phyloP scores from a whole-genome alignment of 2,329 filamentous ascomycete genomes.

The Cladosporium sp. region DNA sequence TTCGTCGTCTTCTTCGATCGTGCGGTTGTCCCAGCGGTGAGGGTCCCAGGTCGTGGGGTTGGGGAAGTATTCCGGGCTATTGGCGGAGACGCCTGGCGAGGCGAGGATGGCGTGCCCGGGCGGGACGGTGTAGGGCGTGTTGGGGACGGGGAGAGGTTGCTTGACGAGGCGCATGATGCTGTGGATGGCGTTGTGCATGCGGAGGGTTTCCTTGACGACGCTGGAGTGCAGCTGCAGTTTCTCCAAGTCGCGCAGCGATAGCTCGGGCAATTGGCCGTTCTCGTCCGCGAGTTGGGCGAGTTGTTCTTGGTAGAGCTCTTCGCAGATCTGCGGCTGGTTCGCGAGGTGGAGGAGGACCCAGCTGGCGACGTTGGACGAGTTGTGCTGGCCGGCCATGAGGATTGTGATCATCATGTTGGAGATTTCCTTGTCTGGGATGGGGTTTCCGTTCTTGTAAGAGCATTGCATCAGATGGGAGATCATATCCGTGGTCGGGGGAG shows the following conservation, averaged over 20 bases:
- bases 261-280: conserved; percentile 59
- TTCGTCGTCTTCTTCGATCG: conserved; percentile 26
- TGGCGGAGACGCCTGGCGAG: conserved; percentile 76
- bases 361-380: conserved; percentile 74
- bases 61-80: conserved; percentile 72
- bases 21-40: conserved; percentile 74
- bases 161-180: conserved; percentile 93
- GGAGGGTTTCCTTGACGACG: conserved; percentile 87
- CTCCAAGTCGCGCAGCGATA: conserved; percentile 72
- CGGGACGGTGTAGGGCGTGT: conserved; percentile 78
- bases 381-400: conserved; percentile 89
- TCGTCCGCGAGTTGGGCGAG: conserved; percentile 60
- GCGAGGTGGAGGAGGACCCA: conserved; percentile 85
- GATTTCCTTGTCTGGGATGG: conserved; percentile 77
- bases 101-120: conserved; percentile 76
- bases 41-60: conserved; percentile 82
- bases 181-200: conserved; percentile 89
- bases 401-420: conserved; percentile 94
- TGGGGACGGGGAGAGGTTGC: conserved; percentile 76
- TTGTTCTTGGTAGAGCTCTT: conserved; percentile 83
- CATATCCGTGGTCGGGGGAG: conserved; percentile 58
- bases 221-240: conserved; percentile 78
- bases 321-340: conserved; percentile 68
- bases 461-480: conserved; percentile 88
- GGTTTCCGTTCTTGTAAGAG: conserved; percentile 75